Base-by-base conservation (phyloP, 1,284 basidiomycete species). In the Veloboletus limbatus region DNA sequence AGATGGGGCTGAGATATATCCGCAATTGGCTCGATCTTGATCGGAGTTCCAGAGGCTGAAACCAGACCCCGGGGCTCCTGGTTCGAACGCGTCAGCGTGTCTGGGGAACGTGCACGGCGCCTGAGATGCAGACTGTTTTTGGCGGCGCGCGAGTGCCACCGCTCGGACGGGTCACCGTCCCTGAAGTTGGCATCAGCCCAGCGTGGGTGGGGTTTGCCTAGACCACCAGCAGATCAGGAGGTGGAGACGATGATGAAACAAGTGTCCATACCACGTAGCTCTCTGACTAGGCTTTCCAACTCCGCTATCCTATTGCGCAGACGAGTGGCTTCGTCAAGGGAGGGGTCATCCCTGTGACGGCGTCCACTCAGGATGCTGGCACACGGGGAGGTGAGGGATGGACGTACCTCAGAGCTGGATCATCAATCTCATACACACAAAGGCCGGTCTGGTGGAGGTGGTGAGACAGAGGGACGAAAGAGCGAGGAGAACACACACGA, bases 391-490 rank as follows among this genome's bases (percentile, higher is more conserved):
- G 35, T 35, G 21, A 28, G 51, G 30, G 11, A 20, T 7, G 41
- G 34, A 47, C 78, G 57, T 57, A 89, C 88, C 86, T 77, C 43
- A 89, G 72, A 9, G 86, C 81, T 11, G 88, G 85, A 67, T 94
- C 91, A 65, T 93, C 92, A 48, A 93, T 88, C 62, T 94, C 91
- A 58, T 94, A 94, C 0, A 94, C 91, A 63, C 91, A 94, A 16
- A 92, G 83, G 31, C 91, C 92, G 17, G 91, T 94, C 85, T 91
- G 52, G 3, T 2, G 48, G 38, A 24, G 9, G 10, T 10, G 51
- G 46, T 56, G 40, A 58, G 53, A 39, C 32, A 53, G 32, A 40
- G 14, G 33, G n/a, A 27, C 40, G 45, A 33, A 14, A 22, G 40
- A 10, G 21, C 4, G 27, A 28, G 26, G 38, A 32, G 46, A 26